Conservation (phyloP, 164 flowering plant genomes). For the Platanus orientalis region DNA sequence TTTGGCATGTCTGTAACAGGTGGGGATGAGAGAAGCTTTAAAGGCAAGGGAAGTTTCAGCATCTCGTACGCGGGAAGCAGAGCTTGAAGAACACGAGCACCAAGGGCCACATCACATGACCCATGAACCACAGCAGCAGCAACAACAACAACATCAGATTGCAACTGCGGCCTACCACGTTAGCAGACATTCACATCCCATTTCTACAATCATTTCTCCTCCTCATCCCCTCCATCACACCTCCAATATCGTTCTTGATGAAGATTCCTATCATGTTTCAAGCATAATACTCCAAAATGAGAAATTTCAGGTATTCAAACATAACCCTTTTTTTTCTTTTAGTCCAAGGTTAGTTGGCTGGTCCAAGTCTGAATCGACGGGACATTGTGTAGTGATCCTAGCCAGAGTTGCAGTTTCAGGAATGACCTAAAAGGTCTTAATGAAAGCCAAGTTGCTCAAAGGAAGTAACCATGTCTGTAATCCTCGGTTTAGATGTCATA, state of each 20-base stretch:
- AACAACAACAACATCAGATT: no score
- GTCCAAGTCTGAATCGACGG: no score
- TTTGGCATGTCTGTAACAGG: slow-evolving; percentile 29
- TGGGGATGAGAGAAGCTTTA: slow-evolving; percentile 51
- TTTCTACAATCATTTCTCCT: slow-evolving; percentile 69
- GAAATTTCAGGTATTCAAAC: slow-evolving; percentile 52
- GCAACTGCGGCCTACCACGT: slow-evolving; percentile 69
- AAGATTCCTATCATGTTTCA: slow-evolving; percentile 58
- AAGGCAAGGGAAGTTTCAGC: slow-evolving; percentile 35
- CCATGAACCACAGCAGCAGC: slow-evolving; percentile 22
- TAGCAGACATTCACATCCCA: slow-evolving; percentile 65
- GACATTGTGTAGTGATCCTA: no score
- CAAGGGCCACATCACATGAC: slow-evolving; percentile 22
- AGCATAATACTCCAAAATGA: slow-evolving; percentile 68
- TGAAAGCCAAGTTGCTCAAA: no score
- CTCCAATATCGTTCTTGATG: slow-evolving; percentile 60
- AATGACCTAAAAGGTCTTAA: no score
- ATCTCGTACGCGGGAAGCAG: slow-evolving; percentile 34
- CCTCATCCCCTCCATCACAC: slow-evolving; percentile 57
- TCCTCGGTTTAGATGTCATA: no score
- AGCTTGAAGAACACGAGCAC: slow-evolving; percentile 35
- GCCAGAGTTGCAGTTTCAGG: no score
- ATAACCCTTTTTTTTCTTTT: background rate
- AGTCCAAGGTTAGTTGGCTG: no score
- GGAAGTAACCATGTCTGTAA: no score